Conservation (phyloP, 2,329 filamentous ascomycete species). For the Mariannaea sp. region DNA sequence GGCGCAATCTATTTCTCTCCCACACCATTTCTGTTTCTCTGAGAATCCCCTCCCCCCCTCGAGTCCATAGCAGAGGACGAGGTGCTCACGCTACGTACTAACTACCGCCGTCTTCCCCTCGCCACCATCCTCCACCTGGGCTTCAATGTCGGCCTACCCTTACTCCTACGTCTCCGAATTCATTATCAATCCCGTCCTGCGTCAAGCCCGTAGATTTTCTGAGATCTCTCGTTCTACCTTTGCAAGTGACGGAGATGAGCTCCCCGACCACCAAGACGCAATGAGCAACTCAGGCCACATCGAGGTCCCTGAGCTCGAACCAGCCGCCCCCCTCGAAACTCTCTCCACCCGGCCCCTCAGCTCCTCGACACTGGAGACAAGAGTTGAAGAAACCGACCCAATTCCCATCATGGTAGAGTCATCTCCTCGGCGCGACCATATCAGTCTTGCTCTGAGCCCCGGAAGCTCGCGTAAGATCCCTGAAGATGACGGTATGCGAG, state of each 20-base stretch:
- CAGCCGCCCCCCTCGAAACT: conserved; percentile 31
- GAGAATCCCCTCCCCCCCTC: background rate
- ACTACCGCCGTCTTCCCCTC: conserved; percentile 9
- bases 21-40: background rate
- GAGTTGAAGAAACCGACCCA: conserved; percentile 38
- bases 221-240: conserved; percentile 51
- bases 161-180: conserved; percentile 65
- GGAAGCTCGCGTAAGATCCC: conserved; percentile 54
- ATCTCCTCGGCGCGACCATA: conserved; percentile 39
- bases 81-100: background rate
- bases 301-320: conserved; percentile 28
- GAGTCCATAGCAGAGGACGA: too few relatives aligned
- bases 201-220: conserved; percentile 68
- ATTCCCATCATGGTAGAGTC: conserved; percentile 30
- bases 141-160: conserved; percentile 52
- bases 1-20: background rate
- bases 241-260: conserved; percentile 42
- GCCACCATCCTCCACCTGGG: conserved; percentile 21
- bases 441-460: conserved; percentile 41
- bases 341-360: conserved; percentile 40
- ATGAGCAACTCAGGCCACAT: conserved; percentile 36
- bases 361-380: conserved; percentile 43
- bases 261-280: conserved; percentile 29
- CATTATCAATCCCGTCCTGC: conserved; percentile 68
- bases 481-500: conserved; percentile 79